phyloP scores from a whole-genome alignment of 2,329 filamentous ascomycete genomes.

The Exserohilum turcica region DNA sequence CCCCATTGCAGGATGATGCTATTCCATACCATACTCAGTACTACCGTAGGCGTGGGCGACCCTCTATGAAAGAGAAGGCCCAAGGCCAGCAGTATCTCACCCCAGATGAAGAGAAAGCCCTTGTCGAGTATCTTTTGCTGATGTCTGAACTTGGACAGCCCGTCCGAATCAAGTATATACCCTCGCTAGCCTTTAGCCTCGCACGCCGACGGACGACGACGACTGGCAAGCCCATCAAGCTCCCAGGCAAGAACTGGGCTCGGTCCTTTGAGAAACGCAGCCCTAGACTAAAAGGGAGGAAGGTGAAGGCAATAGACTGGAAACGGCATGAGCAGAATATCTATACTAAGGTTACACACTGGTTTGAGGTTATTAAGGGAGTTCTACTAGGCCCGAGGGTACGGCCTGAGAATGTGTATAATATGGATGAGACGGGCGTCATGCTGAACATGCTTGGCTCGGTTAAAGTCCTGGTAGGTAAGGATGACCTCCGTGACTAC shows the following conservation, averaged over 20 bases:
- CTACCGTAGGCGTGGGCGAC: neutral
- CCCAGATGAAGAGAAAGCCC: conserved; percentile 36
- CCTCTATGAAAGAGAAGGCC: conserved; percentile 17
- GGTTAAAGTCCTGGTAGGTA: too few relatives aligned
- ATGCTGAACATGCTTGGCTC: too few relatives aligned
- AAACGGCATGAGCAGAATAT: conserved; percentile 23
- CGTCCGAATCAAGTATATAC: conserved; percentile 29
- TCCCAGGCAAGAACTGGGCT: conserved; percentile 21
- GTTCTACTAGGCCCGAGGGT: conserved; percentile 16
- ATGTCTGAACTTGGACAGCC: conserved; percentile 23
- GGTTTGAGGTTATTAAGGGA: conserved; percentile 11
- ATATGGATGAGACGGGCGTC: too few relatives aligned
- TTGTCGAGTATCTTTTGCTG: conserved; percentile 24
- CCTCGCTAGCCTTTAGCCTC: conserved; percentile 22
- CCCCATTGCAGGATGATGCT: neutral
- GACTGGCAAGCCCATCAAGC: conserved; percentile 13
- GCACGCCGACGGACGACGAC: conserved; percentile 7
- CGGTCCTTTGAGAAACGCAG: conserved; percentile 11
- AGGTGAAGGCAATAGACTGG: conserved; percentile 18
- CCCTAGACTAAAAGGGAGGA: conserved; percentile 18
- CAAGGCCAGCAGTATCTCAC: conserved; percentile 38
- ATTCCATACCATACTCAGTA: neutral
- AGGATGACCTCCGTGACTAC: too few relatives aligned
- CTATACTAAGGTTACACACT: conserved; percentile 24
- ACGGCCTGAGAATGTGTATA: conserved; percentile 13